phyloP scores from a whole-genome alignment of 352 stramenopile genomes.

The Globisporangium alternatum region DNA sequence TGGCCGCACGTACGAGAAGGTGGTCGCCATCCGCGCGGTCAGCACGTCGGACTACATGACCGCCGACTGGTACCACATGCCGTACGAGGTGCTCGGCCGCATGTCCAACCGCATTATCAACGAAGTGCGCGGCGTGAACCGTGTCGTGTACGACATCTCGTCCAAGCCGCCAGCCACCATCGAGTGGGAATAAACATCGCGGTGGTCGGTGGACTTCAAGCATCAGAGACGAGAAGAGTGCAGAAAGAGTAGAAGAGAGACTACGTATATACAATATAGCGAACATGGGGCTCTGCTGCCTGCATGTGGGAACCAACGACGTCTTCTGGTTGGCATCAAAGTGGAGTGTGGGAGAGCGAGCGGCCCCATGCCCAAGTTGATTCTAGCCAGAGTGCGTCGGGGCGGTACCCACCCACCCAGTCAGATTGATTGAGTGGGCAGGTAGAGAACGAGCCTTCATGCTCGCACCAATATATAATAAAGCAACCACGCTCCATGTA shows the following conservation, averaged over 20 bases:
- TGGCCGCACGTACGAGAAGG: conserved; percentile 96
- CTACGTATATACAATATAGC: conserved; percentile 16
- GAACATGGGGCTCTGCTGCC: conserved; percentile 2
- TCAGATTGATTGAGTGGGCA: too few relatives aligned
- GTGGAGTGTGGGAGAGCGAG: not conserved
- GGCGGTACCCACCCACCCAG: conserved; percentile 1
- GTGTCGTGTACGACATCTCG: conserved; percentile 99
- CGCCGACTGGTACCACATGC: conserved; percentile 99
- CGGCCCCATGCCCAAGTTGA: conserved; percentile 8
- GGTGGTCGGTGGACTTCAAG: not conserved
- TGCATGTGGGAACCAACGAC: conserved; percentile 11
- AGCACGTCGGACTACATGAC: conserved; percentile 99
- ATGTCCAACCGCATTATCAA: conserved; percentile 99
- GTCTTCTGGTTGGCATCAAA: conserved; percentile 10
- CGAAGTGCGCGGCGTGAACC: conserved; percentile 97
- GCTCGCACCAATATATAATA: not conserved
- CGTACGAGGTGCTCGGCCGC: conserved; percentile 95
- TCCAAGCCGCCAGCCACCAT: conserved; percentile 99
- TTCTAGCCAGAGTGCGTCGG: not conserved
- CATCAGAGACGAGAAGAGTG: not conserved
- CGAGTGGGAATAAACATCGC: conserved; percentile 94
- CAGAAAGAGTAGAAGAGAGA: not conserved
- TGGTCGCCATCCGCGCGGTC: conserved; percentile 95
- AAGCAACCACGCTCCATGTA: not conserved
- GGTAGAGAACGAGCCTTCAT: not conserved